Evolutionary conservation across 1,139 yeast species (phyloP).

Genomic region (Nakaseomyces bracarensis): DNA sequence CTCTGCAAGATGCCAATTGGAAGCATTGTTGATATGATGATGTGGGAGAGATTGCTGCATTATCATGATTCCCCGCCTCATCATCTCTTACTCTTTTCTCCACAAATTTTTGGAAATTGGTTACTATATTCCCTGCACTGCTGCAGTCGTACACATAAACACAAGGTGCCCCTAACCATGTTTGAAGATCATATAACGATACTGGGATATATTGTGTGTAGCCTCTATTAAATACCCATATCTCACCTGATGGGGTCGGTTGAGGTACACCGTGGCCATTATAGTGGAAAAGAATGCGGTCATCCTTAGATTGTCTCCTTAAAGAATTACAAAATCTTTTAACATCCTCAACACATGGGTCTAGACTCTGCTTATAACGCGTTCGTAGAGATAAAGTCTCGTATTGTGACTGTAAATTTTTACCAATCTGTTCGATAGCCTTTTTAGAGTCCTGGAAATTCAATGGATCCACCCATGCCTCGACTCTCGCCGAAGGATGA

Average conservation of each 20-base stretch:
- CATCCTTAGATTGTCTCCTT: conserved; percentile 85
- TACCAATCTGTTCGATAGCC: conserved; percentile 88
- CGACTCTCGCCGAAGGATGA: conserved; percentile 86
- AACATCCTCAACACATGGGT: conserved; percentile 93
- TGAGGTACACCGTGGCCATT: conserved; percentile 99
- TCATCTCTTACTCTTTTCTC: conserved; percentile 88
- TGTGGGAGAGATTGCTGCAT: conserved; percentile 51
- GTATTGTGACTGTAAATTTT: conserved; percentile 76
- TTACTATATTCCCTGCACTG: conserved; percentile 89
- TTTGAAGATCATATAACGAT: conserved; percentile 82
- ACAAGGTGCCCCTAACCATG: conserved; percentile 98
- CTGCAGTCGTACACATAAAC: conserved; percentile 92
- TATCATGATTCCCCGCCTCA: conserved; percentile 61
- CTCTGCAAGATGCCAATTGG: conserved; percentile 86
- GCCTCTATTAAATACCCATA: conserved; percentile 96
- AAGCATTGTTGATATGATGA: conserved; percentile 69
- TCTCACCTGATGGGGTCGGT: conserved; percentile 95
- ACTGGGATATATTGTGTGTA: conserved; percentile 97
- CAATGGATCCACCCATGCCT: conserved; percentile 90
- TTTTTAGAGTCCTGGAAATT: conserved; percentile 79
- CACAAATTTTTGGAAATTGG: conserved; percentile 81
- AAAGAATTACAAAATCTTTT: conserved; percentile 85
- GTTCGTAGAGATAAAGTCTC: conserved; percentile 84
- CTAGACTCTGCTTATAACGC: conserved; percentile 81
- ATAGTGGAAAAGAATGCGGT: conserved; percentile 83